Conservation (phyloP, 495 filamentous ascomycete genomes). For the Podospora conica region DNA sequence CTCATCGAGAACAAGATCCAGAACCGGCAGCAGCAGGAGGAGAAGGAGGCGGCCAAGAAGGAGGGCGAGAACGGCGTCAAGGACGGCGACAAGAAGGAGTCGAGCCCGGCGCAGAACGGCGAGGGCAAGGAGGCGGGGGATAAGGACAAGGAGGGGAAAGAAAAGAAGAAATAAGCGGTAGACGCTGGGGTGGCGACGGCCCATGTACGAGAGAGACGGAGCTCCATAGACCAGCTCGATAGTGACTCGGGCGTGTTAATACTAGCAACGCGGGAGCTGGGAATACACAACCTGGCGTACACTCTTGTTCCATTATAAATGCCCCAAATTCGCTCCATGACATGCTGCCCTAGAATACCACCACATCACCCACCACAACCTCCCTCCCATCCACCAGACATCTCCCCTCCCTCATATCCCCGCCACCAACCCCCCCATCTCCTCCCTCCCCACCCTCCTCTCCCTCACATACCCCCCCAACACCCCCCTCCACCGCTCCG, state of each 20-base stretch:
- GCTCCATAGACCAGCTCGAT: constrained; percentile 17
- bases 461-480: constrained; percentile 51
- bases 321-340: background rate
- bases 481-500: constrained; percentile 55
- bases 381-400: background rate
- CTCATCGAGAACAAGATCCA: constrained; percentile 99
- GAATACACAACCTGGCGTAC: background rate
- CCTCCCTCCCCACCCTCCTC: constrained; percentile 51
- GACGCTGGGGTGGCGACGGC: too few species aligned
- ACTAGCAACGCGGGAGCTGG: constrained; percentile 9
- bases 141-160: constrained; percentile 33
- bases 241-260: constrained; percentile 21
- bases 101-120: constrained; percentile 49
- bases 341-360: background rate
- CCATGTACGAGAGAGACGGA: constrained; percentile 16
- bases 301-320: background rate
- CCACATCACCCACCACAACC: background rate
- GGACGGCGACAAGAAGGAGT: constrained; percentile 58
- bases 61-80: constrained; percentile 46
- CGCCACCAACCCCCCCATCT: constrained; percentile 71
- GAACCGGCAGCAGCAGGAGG: constrained; percentile 93
- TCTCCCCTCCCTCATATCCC: constrained; percentile 40
- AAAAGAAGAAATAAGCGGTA: constrained; percentile 31
- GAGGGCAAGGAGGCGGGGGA: constrained; percentile 59
- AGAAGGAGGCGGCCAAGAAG: constrained; percentile 72